Evolutionary conservation across 306 rosid species (phyloP).

Genomic region (Corylus avellana): DNA sequence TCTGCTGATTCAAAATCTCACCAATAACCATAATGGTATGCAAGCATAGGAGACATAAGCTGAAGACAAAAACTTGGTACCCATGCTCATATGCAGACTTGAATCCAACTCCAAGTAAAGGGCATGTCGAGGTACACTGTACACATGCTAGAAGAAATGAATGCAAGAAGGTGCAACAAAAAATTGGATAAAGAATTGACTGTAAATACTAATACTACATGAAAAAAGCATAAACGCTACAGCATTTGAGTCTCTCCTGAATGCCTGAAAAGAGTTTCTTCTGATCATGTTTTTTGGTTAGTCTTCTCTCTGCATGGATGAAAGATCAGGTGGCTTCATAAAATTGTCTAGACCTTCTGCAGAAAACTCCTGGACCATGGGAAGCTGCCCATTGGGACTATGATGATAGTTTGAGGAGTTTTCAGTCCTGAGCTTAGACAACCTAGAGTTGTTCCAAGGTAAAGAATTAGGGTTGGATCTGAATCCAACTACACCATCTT

Average conservation of each 20-base stretch:
- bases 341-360: conserved; percentile 17
- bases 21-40: neutral
- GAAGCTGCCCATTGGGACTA: conserved; percentile 8
- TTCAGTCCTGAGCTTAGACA: conserved; percentile 29
- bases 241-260: neutral
- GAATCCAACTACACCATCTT: conserved; percentile 30
- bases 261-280: neutral
- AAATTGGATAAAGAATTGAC: neutral
- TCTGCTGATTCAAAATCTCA: neutral
- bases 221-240: neutral
- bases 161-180: neutral
- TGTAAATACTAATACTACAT: neutral
- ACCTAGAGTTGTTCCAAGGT: conserved; percentile 29
- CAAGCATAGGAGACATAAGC: neutral
- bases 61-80: neutral
- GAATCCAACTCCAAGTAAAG: neutral
- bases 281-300: conserved; percentile 12
- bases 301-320: conserved; percentile 30
- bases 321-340: conserved; percentile 41
- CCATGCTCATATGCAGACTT: neutral
- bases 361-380: conserved; percentile 19
- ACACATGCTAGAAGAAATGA: too few relatives aligned
- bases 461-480: conserved; percentile 27
- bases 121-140: too few relatives aligned
- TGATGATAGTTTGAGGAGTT: conserved; percentile 19